Evolutionary conservation across 2,329 filamentous ascomycete species (phyloP), one percentile per base, ranked within the genome.

Genomic region (Aureobasidium musti): DNA sequence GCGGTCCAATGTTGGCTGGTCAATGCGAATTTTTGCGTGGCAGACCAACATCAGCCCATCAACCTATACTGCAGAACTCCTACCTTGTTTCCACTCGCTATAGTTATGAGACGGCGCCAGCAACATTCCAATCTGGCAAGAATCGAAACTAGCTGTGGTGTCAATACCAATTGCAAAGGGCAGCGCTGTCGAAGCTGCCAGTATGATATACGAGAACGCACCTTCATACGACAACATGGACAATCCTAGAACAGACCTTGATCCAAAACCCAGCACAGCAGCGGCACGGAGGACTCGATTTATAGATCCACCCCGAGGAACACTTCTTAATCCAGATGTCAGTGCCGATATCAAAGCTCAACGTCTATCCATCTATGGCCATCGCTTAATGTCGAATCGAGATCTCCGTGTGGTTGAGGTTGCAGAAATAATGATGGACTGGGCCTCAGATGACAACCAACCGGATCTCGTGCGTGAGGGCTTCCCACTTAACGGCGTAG

Each of bases 11-110:
- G 43, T 47, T 49, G 57, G 28, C 57, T 47, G 45, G 41, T 47
- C 57, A 61, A 61, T 43, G 57, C 57, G 39, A 59, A 61, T 49
- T 49, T 59, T 47, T 45, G 54, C 35, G 8, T 30, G 53, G 43
- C 54, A 37, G 13, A 23, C 11, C 23, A 30, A 41, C 41, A 61
- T 43, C 41, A 35, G 43, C n/a, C n/a, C 21, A 35, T 21, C 28
- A n/a, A 49, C n/a, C 57, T 35, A 47, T 23, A 33, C 39, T 23
- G 19, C 54, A 23, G 21, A 37, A 23, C 41, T 5, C 5, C 30
- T 14, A 19, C 19, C 17, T 11, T 21, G n/a, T 19, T 59, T 4
- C 54, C 39, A 26, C 39, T 59, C 23, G 28, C 5, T 26, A 30
- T 30, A 19, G 6, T n/a, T 26, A 30, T 45, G 37, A 33, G 13